Conservation (phyloP, 768 basidiomycete species). For the Boletus rex-veris region DNA sequence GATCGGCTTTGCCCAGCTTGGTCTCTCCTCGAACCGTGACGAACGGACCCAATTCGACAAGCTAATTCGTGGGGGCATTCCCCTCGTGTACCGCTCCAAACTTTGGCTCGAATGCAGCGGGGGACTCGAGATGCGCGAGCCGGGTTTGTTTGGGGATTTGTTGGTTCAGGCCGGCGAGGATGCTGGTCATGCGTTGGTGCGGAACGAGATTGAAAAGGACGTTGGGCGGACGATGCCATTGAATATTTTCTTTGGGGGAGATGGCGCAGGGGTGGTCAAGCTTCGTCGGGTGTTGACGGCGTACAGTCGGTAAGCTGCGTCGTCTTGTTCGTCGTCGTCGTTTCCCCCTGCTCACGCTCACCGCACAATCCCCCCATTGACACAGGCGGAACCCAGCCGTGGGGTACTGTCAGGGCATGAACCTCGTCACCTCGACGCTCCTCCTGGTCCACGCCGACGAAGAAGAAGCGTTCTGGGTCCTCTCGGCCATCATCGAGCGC, state of each 20-base stretch:
- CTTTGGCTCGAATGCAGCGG: slow-evolving; percentile 94
- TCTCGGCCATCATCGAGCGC: slow-evolving; percentile 82
- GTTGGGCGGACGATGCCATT: slow-evolving; percentile 88
- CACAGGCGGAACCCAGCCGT: slow-evolving; percentile 84
- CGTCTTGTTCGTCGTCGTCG: not conserved
- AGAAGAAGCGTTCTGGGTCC: slow-evolving; percentile 96
- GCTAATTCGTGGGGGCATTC: slow-evolving; percentile 83
- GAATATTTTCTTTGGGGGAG: slow-evolving; percentile 96
- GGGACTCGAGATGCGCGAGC: slow-evolving; percentile 87
- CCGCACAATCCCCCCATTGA: too few relatives aligned
- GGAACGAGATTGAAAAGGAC: slow-evolving; percentile 93
- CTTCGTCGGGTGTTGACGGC: slow-evolving; percentile 85
- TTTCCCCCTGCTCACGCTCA: not conserved
- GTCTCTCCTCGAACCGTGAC: slow-evolving; percentile 61
- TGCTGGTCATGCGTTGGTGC: slow-evolving; percentile 46
- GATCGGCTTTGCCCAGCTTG: slow-evolving; percentile 89
- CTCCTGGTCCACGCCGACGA: slow-evolving; percentile 91
- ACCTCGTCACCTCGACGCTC: slow-evolving; percentile 91
- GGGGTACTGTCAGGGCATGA: slow-evolving; percentile 96
- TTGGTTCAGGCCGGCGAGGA: slow-evolving; percentile 49
- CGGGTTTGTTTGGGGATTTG: slow-evolving; percentile 84
- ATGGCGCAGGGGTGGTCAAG: slow-evolving; percentile 92
- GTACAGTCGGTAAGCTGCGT: slow-evolving; percentile 73
- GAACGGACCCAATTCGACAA: slow-evolving; percentile 77
- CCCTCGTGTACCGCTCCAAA: slow-evolving; percentile 81